phyloP scores from a whole-genome alignment of 257 asterid genomes.

The Eucommia ulmoides region DNA sequence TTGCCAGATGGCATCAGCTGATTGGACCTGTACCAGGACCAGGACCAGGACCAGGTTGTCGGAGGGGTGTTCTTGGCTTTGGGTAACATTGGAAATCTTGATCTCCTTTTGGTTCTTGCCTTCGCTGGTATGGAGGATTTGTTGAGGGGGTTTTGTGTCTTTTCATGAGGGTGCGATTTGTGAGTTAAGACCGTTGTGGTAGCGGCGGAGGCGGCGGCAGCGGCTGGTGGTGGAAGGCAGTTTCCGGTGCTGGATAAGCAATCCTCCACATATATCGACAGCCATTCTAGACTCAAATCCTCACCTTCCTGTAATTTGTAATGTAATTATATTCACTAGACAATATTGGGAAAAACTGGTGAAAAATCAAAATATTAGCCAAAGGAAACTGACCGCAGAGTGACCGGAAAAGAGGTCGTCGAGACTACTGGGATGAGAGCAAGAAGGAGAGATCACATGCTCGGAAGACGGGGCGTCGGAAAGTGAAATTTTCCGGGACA shows the following conservation, averaged over 20 bases:
- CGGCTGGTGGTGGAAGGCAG: neutral
- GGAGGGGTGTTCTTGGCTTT: too few species aligned
- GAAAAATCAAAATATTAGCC: neutral
- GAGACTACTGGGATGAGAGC: neutral
- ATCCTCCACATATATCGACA: neutral
- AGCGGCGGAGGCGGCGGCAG: too few species aligned
- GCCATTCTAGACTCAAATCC: neutral
- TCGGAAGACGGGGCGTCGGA: neutral
- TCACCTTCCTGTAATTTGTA: neutral
- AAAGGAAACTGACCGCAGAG: neutral
- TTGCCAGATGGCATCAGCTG: too few species aligned
- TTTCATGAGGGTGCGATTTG: neutral
- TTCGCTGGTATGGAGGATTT: neutral
- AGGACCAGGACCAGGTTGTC: too few species aligned
- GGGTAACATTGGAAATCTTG: too few species aligned
- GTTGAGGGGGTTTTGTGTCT: neutral
- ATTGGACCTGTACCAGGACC: too few species aligned
- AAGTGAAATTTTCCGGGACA: neutral
- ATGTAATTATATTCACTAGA: neutral
- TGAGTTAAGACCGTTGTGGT: neutral
- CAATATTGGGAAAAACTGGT: neutral
- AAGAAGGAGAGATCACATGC: neutral
- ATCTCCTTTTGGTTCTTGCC: neutral
- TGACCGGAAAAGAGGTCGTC: neutral
- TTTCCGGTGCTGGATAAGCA: neutral